Conservation (phyloP, 2,329 filamentous ascomycete species). For the Penicillium sp. region DNA sequence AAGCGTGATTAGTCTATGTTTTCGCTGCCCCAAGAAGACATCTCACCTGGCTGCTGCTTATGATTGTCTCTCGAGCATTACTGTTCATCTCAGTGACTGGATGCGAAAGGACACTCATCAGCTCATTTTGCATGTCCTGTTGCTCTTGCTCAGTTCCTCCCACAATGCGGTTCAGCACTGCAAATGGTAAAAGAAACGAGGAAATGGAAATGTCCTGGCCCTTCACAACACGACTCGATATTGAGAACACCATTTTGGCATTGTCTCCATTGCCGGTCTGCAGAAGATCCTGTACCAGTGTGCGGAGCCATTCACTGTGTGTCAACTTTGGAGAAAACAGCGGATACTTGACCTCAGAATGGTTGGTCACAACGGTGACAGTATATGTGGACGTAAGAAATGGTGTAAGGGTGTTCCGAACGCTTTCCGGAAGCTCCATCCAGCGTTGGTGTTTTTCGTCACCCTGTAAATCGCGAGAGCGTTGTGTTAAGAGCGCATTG, state of each 20-base stretch:
- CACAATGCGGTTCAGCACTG: conserved; percentile 79
- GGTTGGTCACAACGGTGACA: conserved; percentile 62
- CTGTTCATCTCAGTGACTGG: conserved; percentile 56
- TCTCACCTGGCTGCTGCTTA: conserved; percentile 81
- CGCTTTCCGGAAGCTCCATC: conserved; percentile 72
- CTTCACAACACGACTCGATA: conserved; percentile 78
- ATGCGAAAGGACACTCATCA: conserved; percentile 72
- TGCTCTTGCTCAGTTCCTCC: conserved; percentile 68
- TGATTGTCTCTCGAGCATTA: conserved; percentile 71
- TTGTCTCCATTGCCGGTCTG: conserved; percentile 74
- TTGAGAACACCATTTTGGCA: conserved; percentile 75
- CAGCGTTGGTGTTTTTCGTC: conserved; percentile 72
- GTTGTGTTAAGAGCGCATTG: conserved; percentile 56
- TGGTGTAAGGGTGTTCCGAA: conserved; percentile 80
- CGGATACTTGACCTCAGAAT: conserved; percentile 68
- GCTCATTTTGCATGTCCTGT: conserved; percentile 68
- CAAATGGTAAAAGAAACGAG: conserved; percentile 85
- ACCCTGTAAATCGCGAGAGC: conserved; percentile 57
- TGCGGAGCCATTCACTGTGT: conserved; percentile 80
- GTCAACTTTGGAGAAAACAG: conserved; percentile 69
- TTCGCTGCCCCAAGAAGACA: background rate
- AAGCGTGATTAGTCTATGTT: conserved; percentile 8
- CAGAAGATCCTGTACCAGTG: conserved; percentile 79
- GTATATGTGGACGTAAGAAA: conserved; percentile 84
- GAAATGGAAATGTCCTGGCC: conserved; percentile 84